Base-by-base conservation (phyloP, 108 stramenopile species). In the Fragilariopsis cylindrus region DNA sequence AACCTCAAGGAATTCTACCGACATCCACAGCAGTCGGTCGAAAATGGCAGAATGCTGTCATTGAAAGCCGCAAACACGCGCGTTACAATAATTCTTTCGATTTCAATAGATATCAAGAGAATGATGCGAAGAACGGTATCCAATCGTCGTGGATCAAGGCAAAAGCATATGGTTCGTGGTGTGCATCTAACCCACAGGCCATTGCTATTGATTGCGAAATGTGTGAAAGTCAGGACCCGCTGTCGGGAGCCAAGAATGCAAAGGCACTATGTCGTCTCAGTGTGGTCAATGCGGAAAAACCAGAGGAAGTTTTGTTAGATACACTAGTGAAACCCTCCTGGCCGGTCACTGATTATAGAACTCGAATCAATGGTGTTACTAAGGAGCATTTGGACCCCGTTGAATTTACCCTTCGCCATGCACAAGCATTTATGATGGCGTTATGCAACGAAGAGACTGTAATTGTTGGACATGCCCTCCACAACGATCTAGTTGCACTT, bases 171-270 rank as follows among this genome's bases (percentile, higher is more conserved):
- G 97, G 90, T 11, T 21, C 48, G 4, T 88, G 88, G 89, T 94
- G 93, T 78, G 76, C 57, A 40, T 70, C 64, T 54, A 92, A 93
- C 54, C 96, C 98, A 9, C 90, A 93, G 57, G 92, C 89, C 16
- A 84, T 99, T 58, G 98, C 98, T 45, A 92, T 99, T 60, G 98
- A 98, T 76, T 99, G 98, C 74, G 98, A 99, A 83, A 99, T 99
- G 98, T 98, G 97, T 73, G 96, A 97, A 65, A 92, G 91, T 5
- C 70, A 81, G 57, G 97, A 99, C 76, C 96, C 97, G 13, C 84
- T 93, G 12, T 88, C 93, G 13, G 91, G 88, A 21, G 71, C 60
- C 57, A 83, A 69, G 18, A 86, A 97, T 70, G 64, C 78, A 53
- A 96, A 96, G 72, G 92, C 92, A 13, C 82, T 99, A 44, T 90